phyloP scores from a whole-genome alignment of 2,329 filamentous ascomycete genomes.

The Endothia cerciana region DNA sequence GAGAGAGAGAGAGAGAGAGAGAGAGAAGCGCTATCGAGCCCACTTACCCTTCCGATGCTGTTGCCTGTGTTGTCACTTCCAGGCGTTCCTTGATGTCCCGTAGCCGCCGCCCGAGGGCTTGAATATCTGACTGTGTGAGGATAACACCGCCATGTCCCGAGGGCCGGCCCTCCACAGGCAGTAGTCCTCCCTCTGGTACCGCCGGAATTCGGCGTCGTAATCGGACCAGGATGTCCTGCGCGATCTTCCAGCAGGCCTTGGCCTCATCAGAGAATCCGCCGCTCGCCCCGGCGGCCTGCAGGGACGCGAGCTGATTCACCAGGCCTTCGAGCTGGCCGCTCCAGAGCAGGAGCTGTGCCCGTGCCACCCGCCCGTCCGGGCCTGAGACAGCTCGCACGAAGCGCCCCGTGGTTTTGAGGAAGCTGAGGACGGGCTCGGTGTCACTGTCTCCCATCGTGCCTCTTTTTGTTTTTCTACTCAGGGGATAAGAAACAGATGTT shows the following conservation, averaged over 20 bases:
- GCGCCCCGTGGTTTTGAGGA: too few species aligned
- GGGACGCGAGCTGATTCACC: background rate
- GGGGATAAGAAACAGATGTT: too few species aligned
- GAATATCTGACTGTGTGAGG: constrained; percentile 15
- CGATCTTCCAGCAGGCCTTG: constrained; percentile 23
- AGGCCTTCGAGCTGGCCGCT: background rate
- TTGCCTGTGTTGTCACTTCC: background rate
- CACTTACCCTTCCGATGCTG: background rate
- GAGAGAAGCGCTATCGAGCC: too few species aligned
- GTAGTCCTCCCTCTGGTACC: background rate
- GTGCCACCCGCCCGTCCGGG: too few species aligned
- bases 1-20: too few species aligned
- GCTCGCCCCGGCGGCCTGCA: background rate
- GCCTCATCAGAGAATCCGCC: background rate
- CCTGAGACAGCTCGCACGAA: too few species aligned
- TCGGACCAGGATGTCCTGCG: constrained; percentile 21
- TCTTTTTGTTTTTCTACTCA: too few species aligned
- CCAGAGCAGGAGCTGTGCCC: background rate
- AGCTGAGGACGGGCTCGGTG: too few species aligned
- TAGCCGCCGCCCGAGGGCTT: constrained; percentile 10
- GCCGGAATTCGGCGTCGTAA: background rate
- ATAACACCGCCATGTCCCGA: background rate
- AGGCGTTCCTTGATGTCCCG: constrained; percentile 9
- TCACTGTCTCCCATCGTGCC: too few species aligned
- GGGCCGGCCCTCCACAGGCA: too few species aligned